Conservation (phyloP, 2,329 filamentous ascomycete species). For the Fusarium continuum region DNA sequence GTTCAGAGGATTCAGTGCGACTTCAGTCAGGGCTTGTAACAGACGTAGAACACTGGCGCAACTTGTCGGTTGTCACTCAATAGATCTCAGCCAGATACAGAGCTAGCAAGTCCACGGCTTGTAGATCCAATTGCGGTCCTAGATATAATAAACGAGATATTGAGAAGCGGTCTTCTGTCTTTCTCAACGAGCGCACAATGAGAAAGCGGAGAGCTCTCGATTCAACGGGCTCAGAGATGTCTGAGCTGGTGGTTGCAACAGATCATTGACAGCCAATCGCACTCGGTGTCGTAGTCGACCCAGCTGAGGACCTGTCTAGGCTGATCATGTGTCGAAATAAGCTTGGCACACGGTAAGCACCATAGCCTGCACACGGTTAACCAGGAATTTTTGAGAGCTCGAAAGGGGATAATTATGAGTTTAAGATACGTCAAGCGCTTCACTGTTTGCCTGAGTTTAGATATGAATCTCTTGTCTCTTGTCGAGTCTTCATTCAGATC, state of each 20-base stretch:
- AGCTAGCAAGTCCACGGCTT: constrained; percentile 6
- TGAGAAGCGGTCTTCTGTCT: constrained; percentile 3
- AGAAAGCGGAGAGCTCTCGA: constrained; percentile 22
- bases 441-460: neutral
- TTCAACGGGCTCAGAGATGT: constrained; percentile 28
- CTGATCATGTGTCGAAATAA: constrained; percentile 36
- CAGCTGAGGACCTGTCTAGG: constrained; percentile 30
- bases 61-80: constrained; percentile 15
- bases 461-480: neutral
- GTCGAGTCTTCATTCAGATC: neutral
- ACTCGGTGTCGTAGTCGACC: constrained; percentile 27
- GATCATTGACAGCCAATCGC: constrained; percentile 36
- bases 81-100: neutral
- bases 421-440: neutral
- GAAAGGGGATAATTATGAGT: neutral
- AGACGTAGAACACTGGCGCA: constrained; percentile 24
- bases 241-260: constrained; percentile 34
- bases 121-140: constrained; percentile 18
- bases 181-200: constrained; percentile 6
- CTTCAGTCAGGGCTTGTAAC: constrained; percentile 31
- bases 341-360: constrained; percentile 25
- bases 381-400: neutral
- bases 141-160: neutral
- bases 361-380: constrained; percentile 1
- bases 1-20: constrained; percentile 26